These are phyloP conservation scores for Priceomyces fermenticarens DNA, from an alignment of 805 yeast species.

Conservation along the genomic window DNA sequence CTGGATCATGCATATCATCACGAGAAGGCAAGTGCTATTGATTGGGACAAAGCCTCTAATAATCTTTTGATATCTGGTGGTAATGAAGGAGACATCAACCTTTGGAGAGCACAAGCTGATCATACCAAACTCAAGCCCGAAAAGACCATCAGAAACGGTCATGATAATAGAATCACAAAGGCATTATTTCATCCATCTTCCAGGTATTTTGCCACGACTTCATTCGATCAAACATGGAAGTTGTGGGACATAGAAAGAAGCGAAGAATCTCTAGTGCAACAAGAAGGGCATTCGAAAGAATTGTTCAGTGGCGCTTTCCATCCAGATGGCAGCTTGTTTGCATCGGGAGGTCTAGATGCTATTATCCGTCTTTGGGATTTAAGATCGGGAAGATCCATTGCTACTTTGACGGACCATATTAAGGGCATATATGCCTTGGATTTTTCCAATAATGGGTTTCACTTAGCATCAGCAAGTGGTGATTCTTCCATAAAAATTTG, in stretches of 20 bases:
- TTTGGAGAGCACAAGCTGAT: slow-evolving; percentile 22
- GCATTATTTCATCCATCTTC: slow-evolving; percentile 66
- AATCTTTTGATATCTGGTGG: slow-evolving; percentile 32
- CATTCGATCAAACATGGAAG: slow-evolving; percentile 85
- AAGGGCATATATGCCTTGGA: slow-evolving; percentile 67
- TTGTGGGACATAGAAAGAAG: slow-evolving; percentile 68
- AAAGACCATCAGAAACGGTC: slow-evolving; percentile 23
- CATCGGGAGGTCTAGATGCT: slow-evolving; percentile 79
- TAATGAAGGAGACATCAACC: slow-evolving; percentile 31
- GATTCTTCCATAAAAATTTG: slow-evolving; percentile 79
- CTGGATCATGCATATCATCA: slow-evolving; percentile 43
- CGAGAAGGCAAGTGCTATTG: slow-evolving; percentile 70
- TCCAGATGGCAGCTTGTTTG: slow-evolving; percentile 71
- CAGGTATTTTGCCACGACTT: slow-evolving; percentile 59
- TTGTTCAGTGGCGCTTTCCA: slow-evolving; percentile 63
- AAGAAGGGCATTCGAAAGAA: slow-evolving; percentile 84
- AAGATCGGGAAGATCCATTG: slow-evolving; percentile 66
- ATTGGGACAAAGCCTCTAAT: slow-evolving; percentile 49
- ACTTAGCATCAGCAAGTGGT: slow-evolving; percentile 78
- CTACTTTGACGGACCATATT: slow-evolving; percentile 63
- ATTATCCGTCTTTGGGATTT: slow-evolving; percentile 80
- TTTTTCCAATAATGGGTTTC: slow-evolving; percentile 76
- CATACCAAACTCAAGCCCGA: slow-evolving; percentile 13
- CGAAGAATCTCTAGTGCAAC: slow-evolving; percentile 51
- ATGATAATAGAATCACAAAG: slow-evolving; percentile 54